Evolutionary conservation across 2,329 filamentous ascomycete species (phyloP), one percentile per base, ranked within the genome.

Genomic region (Thielaviopsis musarum): DNA sequence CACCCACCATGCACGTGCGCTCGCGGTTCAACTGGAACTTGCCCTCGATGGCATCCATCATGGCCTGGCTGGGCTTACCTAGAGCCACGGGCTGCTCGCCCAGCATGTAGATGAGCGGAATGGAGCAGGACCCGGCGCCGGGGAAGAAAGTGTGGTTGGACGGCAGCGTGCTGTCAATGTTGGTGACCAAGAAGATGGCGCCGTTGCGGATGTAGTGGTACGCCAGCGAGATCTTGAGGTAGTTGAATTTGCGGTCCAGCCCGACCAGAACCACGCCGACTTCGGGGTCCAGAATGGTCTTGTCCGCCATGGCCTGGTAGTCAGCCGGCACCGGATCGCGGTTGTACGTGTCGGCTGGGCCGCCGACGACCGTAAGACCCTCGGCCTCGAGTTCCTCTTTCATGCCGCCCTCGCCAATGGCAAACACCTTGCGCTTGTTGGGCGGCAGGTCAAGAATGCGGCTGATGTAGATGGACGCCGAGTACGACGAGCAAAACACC

Each of bases 31-130:
- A 85, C 65, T 87, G 79, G 71, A 97, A 96, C 72, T 95, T 95
- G 61, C 91, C 91, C 75, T 97, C 91, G 60, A 98, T 87, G 2
- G 93, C 90, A 70, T 97, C 91, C 91, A 98, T 95, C 93, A 98
- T 98, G 3, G 91, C 91, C 74, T 95, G 90, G 69, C 89, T 95
- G 2, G 93, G 93, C 74, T 98, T 98, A 0, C 93, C 93, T 49
- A 97, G 74, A 2, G 88, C 83, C 34, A 89, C 72, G 0, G 93
- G 91, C 66, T 86, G 77, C 69, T 81, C 73, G 19, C 76, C 77
- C 3, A 80, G 76, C 76, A 88, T 88, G 69, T 86, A 85, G 58
- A 85, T 77, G 62, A 98, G 73, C 1, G 90, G 88, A 26, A 88
- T 82, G 56, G 85, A 84, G 64, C 88, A 84, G 1, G 88, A 85